Percentiles rank a stretch among this genome's conserved stretches.
Evolutionary conservation across 768 basidiomycete species (phyloP).

Genomic region (Roridomyces roridus): DNA sequence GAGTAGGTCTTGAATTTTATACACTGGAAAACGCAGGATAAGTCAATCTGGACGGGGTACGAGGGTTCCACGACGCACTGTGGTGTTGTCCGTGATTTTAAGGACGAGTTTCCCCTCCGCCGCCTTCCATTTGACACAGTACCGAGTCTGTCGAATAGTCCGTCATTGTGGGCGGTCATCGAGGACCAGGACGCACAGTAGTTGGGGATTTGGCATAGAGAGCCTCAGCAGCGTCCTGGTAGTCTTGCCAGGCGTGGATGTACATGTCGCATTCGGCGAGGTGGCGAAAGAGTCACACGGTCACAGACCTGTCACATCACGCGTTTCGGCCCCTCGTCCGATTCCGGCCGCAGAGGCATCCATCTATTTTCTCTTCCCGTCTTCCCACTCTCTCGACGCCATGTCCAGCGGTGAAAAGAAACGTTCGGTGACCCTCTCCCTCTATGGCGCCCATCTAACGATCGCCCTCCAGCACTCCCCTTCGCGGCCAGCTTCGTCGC

Average conservation of each 20-base stretch:
- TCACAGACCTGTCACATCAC: neutral
- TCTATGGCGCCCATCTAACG: neutral
- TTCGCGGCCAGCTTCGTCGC: conserved; percentile 92
- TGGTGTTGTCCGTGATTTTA: conserved; percentile 91
- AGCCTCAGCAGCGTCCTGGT: conserved; percentile 87
- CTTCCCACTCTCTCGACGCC: conserved; percentile 8
- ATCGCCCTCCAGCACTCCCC: conserved; percentile 64
- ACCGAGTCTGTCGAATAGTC: conserved; percentile 68
- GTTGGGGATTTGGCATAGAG: conserved; percentile 83
- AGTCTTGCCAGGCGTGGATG: conserved; percentile 90
- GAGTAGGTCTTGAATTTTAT: conserved; percentile 97
- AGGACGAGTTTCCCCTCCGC: conserved; percentile 87
- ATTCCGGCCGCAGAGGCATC: neutral
- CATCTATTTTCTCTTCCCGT: conserved; percentile 2
- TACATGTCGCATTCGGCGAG: conserved; percentile 74
- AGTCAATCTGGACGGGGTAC: neutral
- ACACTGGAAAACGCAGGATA: conserved; percentile 58
- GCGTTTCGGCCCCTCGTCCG: neutral
- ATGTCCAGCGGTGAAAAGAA: conserved; percentile 40
- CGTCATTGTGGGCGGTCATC: neutral
- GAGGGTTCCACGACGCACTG: conserved; percentile 59
- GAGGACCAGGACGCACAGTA: conserved; percentile 54
- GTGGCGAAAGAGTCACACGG: conserved; percentile 25
- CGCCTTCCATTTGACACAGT: conserved; percentile 90
- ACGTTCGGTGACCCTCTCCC: conserved; percentile 30